Percentiles rank a stretch among this genome's conserved stretches.
These are phyloP conservation scores for Cornus florida DNA, from an alignment of 148 eudicot genomes.

Conservation along the genomic window DNA sequence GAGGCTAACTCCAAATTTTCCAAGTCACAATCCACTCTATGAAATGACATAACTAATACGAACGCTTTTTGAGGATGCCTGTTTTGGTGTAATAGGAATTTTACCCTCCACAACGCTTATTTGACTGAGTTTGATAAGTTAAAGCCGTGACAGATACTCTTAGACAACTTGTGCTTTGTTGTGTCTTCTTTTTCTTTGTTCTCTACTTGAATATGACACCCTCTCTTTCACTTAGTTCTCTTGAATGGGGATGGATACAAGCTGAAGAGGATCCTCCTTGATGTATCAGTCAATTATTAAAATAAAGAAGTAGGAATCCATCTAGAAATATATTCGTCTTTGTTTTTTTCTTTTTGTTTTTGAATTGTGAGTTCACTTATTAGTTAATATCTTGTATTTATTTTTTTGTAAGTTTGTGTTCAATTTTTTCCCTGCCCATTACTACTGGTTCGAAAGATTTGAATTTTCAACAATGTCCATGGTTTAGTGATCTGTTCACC, in stretches of 20 bases:
- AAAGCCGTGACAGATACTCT: neutral
- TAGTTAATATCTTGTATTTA: neutral
- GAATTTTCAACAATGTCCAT: neutral
- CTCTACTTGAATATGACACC: slow-evolving; percentile 19
- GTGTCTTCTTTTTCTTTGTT: slow-evolving; percentile 18
- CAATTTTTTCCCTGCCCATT: neutral
- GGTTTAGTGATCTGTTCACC: slow-evolving; percentile 5
- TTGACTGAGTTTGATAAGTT: slow-evolving; percentile 9
- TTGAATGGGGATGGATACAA: slow-evolving; percentile 1
- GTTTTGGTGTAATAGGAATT: neutral
- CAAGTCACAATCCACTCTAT: neutral
- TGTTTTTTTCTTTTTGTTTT: neutral
- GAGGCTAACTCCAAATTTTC: slow-evolving; percentile 9
- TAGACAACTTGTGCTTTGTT: slow-evolving; percentile 26
- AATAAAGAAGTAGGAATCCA: neutral
- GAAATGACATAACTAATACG: neutral
- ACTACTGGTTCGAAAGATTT: neutral
- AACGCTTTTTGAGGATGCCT: neutral
- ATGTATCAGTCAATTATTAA: neutral
- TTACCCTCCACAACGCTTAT: neutral
- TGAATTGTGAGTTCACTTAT: neutral
- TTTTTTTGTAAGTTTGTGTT: neutral
- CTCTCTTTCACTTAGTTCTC: slow-evolving; percentile 11
- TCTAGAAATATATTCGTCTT: neutral
- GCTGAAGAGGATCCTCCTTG: neutral